A percentile compares a stretch with the other conserved stretches of the same genome.
phyloP scores from a whole-genome alignment of 129 eudicot species.

The Oenanthe sinensis region DNA sequence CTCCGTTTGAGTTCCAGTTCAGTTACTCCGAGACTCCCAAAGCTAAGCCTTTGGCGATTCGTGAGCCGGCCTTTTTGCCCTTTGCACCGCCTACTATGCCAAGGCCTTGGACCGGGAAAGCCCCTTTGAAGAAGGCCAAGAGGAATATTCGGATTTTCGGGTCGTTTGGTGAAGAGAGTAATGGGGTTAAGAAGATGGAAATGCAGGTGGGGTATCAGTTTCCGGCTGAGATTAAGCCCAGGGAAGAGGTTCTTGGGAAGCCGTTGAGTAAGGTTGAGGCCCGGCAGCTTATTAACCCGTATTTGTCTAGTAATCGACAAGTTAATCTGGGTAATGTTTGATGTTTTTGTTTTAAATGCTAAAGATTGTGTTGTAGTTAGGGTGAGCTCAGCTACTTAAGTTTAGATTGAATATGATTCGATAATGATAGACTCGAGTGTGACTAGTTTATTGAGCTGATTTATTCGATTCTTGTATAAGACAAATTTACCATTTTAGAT shows the following conservation, averaged over 20 bases:
- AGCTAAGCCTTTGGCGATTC: slow-evolving; percentile 71
- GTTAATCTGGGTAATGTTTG: slow-evolving; percentile 64
- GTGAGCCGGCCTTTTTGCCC: slow-evolving; percentile 93
- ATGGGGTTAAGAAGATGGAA: slow-evolving; percentile 24
- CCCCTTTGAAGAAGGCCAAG: slow-evolving; percentile 64
- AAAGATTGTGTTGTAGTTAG: neutral
- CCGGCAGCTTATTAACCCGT: slow-evolving; percentile 42
- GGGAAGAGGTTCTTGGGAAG: slow-evolving; percentile 73
- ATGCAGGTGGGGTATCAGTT: slow-evolving; percentile 39
- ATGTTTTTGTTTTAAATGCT: neutral
- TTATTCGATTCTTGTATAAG: no score
- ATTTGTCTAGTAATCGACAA: slow-evolving; percentile 56
- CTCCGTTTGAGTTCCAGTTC: slow-evolving; percentile 84
- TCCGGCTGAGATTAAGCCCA: slow-evolving; percentile 25
- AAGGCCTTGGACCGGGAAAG: slow-evolving; percentile 96
- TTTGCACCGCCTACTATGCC: slow-evolving; percentile 94
- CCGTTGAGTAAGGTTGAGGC: slow-evolving; percentile 59
- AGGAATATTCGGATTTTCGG: slow-evolving; percentile 63
- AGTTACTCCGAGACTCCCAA: slow-evolving; percentile 86
- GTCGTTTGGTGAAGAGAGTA: slow-evolving; percentile 18
- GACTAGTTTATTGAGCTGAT: no score
- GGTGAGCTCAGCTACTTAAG: no score
- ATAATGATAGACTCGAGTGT: no score
- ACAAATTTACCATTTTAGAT: no score
- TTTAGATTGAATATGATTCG: neutral